A percentile compares a stretch with the other conserved stretches of the same genome.
phyloP scores from a whole-genome alignment of 805 yeast species.

The Sungouiozyma intestinalis region DNA sequence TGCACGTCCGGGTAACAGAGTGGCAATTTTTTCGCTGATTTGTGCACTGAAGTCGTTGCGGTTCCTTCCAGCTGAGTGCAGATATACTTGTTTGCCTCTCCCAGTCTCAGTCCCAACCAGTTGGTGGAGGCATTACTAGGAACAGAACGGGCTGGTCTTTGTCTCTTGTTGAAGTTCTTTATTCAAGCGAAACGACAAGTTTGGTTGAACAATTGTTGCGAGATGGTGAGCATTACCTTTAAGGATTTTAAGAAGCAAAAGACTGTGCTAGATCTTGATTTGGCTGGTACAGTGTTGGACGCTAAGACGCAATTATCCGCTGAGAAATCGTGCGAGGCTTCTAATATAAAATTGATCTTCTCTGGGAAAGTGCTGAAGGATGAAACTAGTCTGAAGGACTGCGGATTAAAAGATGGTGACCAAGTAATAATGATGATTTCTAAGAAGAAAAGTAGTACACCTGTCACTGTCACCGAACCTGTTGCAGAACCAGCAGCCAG shows the following conservation, averaged over 20 bases:
- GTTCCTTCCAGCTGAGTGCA: too few species aligned
- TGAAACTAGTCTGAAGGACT: constrained; percentile 59
- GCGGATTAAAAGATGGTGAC: constrained; percentile 72
- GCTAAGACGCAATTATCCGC: constrained; percentile 66
- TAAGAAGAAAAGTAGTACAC: constrained; percentile 33
- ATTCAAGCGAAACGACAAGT: too few species aligned
- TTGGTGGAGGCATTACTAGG: too few species aligned
- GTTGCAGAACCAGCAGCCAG: constrained; percentile 28
- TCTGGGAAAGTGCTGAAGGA: constrained; percentile 88
- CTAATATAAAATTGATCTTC: constrained; percentile 79
- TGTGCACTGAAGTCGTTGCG: background rate
- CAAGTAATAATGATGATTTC: constrained; percentile 89
- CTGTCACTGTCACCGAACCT: constrained; percentile 13
- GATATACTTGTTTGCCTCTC: too few species aligned
- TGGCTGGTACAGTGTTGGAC: constrained; percentile 51
- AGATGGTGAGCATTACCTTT: constrained; percentile 32
- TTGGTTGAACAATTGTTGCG: background rate
- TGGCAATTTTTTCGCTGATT: background rate
- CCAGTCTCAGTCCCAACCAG: too few species aligned
- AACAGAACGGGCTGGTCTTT: too few species aligned
- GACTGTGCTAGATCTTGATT: constrained; percentile 68
- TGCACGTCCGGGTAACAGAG: background rate
- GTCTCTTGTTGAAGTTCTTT: too few species aligned
- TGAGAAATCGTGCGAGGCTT: constrained; percentile 54
- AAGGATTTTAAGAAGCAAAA: constrained; percentile 91